A percentile compares a stretch with the other conserved stretches of the same genome.
These are phyloP conservation scores for Xylaria scruposa DNA, from an alignment of 495 filamentous ascomycete genomes.

Conservation along the genomic window DNA sequence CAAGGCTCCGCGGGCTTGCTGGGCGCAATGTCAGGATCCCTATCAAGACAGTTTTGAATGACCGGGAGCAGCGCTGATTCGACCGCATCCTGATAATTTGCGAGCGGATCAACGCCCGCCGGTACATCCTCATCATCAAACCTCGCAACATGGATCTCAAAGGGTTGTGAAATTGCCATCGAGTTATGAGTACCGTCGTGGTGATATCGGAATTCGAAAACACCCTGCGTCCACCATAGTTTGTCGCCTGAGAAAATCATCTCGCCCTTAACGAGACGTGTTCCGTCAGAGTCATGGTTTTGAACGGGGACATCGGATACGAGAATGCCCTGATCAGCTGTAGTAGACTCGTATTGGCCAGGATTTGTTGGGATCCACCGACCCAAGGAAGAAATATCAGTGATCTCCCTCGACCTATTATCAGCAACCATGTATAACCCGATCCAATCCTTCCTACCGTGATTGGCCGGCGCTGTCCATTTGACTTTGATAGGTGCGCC, in stretches of 20 bases:
- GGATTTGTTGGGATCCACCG: slow-evolving; percentile 85
- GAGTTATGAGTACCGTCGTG: slow-evolving; percentile 93
- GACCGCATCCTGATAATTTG: slow-evolving; percentile 55
- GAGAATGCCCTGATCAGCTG: slow-evolving; percentile 80
- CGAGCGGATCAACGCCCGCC: slow-evolving; percentile 48
- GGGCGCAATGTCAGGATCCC: slow-evolving; percentile 90
- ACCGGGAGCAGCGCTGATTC: slow-evolving; percentile 81
- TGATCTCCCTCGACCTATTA: slow-evolving; percentile 83
- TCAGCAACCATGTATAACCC: slow-evolving; percentile 94
- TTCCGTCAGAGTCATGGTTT: slow-evolving; percentile 56
- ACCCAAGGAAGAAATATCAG: slow-evolving; percentile 83
- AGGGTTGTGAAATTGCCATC: slow-evolving; percentile 93
- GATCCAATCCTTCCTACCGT: slow-evolving; percentile 94
- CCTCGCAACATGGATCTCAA: slow-evolving; percentile 82
- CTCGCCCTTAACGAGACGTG: slow-evolving; percentile 71
- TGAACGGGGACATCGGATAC: slow-evolving; percentile 64
- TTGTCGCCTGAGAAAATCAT: slow-evolving; percentile 92
- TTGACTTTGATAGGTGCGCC: slow-evolving; percentile 88
- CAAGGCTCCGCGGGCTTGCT: slow-evolving; percentile 80
- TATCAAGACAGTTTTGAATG: slow-evolving; percentile 89
- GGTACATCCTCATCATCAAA: slow-evolving; percentile 69
- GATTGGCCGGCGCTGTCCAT: slow-evolving; percentile 91
- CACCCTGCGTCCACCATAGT: slow-evolving; percentile 93
- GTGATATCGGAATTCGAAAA: slow-evolving; percentile 97
- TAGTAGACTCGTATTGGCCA: slow-evolving; percentile 77